Base-by-base conservation (phyloP, 2,329 filamentous ascomycete genomes). In the Phialophora verrucosa region DNA sequence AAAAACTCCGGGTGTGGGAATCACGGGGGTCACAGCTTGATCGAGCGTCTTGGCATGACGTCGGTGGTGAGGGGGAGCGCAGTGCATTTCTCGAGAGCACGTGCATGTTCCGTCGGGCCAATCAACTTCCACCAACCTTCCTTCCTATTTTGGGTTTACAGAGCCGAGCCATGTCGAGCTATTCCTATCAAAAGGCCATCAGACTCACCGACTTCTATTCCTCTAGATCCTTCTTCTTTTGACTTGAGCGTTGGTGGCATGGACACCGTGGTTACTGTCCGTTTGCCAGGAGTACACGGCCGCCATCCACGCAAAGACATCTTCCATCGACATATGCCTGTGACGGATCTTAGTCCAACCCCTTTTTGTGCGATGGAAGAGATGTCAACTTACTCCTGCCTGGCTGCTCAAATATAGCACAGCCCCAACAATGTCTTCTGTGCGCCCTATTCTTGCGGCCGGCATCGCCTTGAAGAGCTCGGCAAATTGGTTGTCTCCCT, bases 391-490 rank as follows among this genome's bases (percentile, higher is more conserved):
- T 61, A 77, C 77, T 20, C 80, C 80, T 3, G 80, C 80, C 69
- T 77, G 76, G 68, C 77, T 79, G 8, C 75, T 74, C 2, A 83
- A 73, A 66, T 79, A 83, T 23, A 83, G 51, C 3, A 83, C 73
- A 3, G 78, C 74, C 0, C 81, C 81, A 2, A 78, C 80, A 69
- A 83, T 78, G 63, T 83, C 81, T 59, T 79, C 77, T 4, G 74
- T 64, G 0, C 71, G 74, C 0, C 79, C 81, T 11, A 79, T 78
- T 62, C 78, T 70, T 55, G 75, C 77, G 0, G 78, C 78, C 1
- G 78, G 74, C 56, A 80, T 76, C 67, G 79, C 78, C 32, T 80
- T 76, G 27, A 81, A 80, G 14, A 82, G 69, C 27, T 75, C 70
- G 8, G 74, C 76, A 67, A 81, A 81, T 56, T 81, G 77, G 69